phyloP scores from a whole-genome alignment of 306 rosid genomes.

The Alnus rubra region DNA sequence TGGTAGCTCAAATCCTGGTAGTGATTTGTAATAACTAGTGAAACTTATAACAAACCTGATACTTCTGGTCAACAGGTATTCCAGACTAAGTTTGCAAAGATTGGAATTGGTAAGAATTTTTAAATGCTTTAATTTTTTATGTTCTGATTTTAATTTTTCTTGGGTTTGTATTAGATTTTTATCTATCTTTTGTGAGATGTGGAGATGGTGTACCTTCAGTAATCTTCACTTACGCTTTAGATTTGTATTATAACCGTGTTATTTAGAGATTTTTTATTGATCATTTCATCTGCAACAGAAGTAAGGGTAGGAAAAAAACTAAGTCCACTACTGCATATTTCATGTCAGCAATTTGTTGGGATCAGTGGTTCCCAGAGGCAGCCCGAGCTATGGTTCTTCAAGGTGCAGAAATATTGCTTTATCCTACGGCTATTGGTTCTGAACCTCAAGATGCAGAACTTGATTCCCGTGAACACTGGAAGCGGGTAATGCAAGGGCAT shows the following conservation, averaged over 20 bases:
- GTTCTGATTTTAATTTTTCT: constrained; percentile 1
- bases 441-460: constrained; percentile 87
- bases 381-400: constrained; percentile 95
- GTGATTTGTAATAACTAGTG: constrained; percentile 10
- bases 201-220: constrained; percentile 7
- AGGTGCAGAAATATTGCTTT: constrained; percentile 94
- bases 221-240: constrained; percentile 1
- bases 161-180: constrained; percentile 1
- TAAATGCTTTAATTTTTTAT: constrained; percentile 11
- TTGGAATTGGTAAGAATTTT: constrained; percentile 80
- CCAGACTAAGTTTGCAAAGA: constrained; percentile 80
- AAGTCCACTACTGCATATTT: constrained; percentile 27
- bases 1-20: constrained; percentile 19
- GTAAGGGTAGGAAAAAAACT: constrained; percentile 16
- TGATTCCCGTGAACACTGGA: constrained; percentile 93
- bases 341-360: constrained; percentile 92
- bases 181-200: not conserved
- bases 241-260: constrained; percentile 1
- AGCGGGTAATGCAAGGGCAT: constrained; percentile 97
- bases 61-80: constrained; percentile 68
- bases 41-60: constrained; percentile 27
- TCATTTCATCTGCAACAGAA: constrained; percentile 17
- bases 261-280: not conserved
- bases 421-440: constrained; percentile 96
- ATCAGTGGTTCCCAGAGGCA: constrained; percentile 99